Conservation (phyloP, 2,329 filamentous ascomycete species). For the Cladophialophora psammophila region DNA sequence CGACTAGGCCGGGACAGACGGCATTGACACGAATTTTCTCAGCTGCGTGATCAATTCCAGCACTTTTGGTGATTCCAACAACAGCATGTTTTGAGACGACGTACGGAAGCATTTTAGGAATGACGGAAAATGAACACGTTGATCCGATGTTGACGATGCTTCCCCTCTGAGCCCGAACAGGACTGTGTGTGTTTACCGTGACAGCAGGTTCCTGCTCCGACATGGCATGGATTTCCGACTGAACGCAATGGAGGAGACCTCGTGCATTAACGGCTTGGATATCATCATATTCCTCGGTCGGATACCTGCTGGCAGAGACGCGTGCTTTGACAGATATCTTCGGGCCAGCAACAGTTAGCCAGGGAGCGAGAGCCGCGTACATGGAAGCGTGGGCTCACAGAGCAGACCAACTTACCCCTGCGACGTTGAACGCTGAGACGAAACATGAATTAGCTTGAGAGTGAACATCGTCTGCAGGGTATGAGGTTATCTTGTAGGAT, state of each 20-base stretch:
- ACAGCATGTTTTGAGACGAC: constrained; percentile 63
- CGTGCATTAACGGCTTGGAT: neutral
- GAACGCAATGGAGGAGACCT: neutral
- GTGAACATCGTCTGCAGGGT: neutral
- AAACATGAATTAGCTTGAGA: neutral
- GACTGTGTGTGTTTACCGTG: neutral
- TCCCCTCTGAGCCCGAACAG: constrained; percentile 15
- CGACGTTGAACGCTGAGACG: neutral
- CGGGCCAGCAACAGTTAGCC: neutral
- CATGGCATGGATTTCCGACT: neutral
- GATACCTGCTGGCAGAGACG: neutral
- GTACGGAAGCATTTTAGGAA: constrained; percentile 44
- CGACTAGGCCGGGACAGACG: constrained; percentile 52
- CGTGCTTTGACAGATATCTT: neutral
- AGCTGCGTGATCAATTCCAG: constrained; percentile 63
- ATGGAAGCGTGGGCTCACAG: neutral
- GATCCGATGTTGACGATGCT: constrained; percentile 40
- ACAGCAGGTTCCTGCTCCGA: neutral
- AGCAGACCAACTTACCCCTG: neutral
- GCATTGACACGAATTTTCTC: constrained; percentile 42
- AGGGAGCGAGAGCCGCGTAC: neutral
- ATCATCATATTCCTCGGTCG: constrained; percentile 3
- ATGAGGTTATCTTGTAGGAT: neutral
- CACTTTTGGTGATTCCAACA: constrained; percentile 63
- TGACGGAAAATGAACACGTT: constrained; percentile 50